A percentile compares a stretch with the other conserved stretches of the same genome.
Conservation (phyloP, 1,284 basidiomycete species). For the Heterobasidion parviporum region DNA sequence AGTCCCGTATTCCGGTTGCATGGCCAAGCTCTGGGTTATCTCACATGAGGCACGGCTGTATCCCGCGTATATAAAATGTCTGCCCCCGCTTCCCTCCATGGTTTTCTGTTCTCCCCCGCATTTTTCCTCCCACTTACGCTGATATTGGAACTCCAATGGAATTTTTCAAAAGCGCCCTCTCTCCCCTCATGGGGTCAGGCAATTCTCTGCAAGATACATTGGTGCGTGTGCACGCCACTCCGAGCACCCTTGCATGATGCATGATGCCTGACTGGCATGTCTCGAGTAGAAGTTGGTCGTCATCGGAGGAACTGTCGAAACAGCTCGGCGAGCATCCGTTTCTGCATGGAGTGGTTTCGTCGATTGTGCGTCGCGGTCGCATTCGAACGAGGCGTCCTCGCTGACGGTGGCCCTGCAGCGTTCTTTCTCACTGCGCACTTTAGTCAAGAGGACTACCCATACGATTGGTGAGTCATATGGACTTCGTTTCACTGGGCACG, state of each 20-base stretch:
- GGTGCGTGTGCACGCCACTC: slow-evolving; percentile 8
- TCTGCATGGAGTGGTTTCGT: slow-evolving; percentile 83
- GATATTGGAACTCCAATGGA: slow-evolving; percentile 10
- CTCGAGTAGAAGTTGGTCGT: slow-evolving; percentile 61
- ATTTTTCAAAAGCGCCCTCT: slow-evolving; percentile 12
- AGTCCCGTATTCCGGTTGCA: not conserved
- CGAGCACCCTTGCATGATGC: not conserved
- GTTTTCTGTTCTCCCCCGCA: slow-evolving; percentile 4
- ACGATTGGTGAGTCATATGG: slow-evolving; percentile 54
- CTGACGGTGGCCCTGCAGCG: slow-evolving; percentile 30
- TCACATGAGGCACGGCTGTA: slow-evolving; percentile 1
- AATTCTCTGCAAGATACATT: slow-evolving; percentile 16
- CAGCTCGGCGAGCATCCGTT: slow-evolving; percentile 58
- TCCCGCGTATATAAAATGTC: slow-evolving; percentile 4
- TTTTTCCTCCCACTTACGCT: not conserved
- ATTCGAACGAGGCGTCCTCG: not conserved
- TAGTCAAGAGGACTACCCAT: slow-evolving; percentile 77
- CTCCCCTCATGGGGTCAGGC: slow-evolving; percentile 14
- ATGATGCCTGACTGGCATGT: slow-evolving; percentile 2
- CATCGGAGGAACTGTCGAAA: slow-evolving; percentile 73
- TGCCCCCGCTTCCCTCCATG: not conserved
- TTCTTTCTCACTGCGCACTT: slow-evolving; percentile 85
- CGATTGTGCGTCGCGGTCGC: slow-evolving; percentile 53
- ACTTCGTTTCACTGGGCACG: not conserved
- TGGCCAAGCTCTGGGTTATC: not conserved